Percentiles rank a stretch among this genome's conserved stretches.
Conservation (phyloP, 192 early-diverging fungal genomes). For the Nowakowskiella sp. region DNA sequence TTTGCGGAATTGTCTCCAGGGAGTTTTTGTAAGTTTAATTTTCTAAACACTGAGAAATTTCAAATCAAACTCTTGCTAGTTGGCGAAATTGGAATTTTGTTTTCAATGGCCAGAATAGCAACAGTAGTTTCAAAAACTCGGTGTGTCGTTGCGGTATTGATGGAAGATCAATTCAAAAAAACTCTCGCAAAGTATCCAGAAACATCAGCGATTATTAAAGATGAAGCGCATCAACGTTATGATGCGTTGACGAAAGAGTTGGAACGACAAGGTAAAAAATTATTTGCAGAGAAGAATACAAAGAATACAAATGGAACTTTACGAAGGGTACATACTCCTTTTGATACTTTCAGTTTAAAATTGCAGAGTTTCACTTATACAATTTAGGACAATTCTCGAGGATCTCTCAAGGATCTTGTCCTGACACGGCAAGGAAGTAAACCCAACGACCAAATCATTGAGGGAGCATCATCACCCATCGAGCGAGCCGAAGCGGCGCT, state of each 20-base stretch:
- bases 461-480: not conserved
- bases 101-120: constrained; percentile 44
- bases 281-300: constrained; percentile 13
- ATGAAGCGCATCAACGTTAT: constrained; percentile 55
- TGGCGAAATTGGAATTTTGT: constrained; percentile 49
- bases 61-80: constrained; percentile 21
- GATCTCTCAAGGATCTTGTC: not conserved
- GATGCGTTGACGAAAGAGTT: constrained; percentile 19
- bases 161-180: constrained; percentile 48
- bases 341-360: not conserved
- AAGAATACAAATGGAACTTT: constrained; percentile 2
- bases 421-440: not conserved
- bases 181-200: constrained; percentile 54
- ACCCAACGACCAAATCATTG: not conserved
- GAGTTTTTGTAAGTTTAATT: constrained; percentile 29
- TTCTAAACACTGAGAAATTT: constrained; percentile 4
- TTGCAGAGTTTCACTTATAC: not conserved
- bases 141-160: constrained; percentile 55
- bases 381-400: not conserved
- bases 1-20: constrained; percentile 34
- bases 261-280: constrained; percentile 27
- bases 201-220: constrained; percentile 46
- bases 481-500: not conserved
- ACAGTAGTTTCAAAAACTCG: constrained; percentile 58
- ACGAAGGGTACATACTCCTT: constrained; percentile 9